These are phyloP conservation scores for Phoenix dactylifera DNA, from an alignment of 176 grass and related monocot species.

Conservation along the genomic window DNA sequence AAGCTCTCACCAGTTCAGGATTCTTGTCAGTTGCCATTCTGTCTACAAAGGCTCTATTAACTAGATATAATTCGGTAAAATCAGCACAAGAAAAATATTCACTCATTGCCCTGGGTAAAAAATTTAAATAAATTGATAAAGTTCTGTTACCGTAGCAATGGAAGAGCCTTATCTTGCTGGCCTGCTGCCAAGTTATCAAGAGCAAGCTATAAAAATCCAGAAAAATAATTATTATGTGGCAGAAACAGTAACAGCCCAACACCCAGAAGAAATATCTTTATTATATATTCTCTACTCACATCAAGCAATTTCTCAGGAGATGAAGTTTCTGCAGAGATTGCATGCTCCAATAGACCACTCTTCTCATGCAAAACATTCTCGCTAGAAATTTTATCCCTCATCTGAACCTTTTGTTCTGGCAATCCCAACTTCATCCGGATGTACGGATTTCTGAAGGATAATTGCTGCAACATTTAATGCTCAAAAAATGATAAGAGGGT, in stretches of 20 bases:
- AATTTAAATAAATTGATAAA: too few species aligned
- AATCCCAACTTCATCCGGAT: slow-evolving; percentile 42
- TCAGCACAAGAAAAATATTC: too few species aligned
- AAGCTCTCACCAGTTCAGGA: slow-evolving; percentile 44
- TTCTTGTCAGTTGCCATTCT: slow-evolving; percentile 68
- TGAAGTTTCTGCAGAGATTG: slow-evolving; percentile 21
- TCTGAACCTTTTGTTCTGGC: slow-evolving; percentile 28
- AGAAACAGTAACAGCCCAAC: background rate
- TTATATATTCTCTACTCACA: slow-evolving; percentile 17
- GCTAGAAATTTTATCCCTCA: background rate
- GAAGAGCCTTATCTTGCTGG: slow-evolving; percentile 3
- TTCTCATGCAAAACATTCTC: slow-evolving; percentile 1
- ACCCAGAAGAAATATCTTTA: background rate
- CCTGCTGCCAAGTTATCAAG: slow-evolving; percentile 23
- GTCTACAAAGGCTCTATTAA: background rate
- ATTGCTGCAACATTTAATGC: slow-evolving; percentile 49
- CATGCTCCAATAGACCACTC: background rate
- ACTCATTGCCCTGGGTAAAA: too few species aligned
- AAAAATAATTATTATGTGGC: background rate
- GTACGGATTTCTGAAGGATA: slow-evolving; percentile 53
- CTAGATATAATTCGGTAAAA: too few species aligned
- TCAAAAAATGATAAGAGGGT: slow-evolving; percentile 27
- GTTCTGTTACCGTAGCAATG: slow-evolving; percentile 2
- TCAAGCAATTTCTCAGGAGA: slow-evolving; percentile 23
- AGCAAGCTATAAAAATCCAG: slow-evolving; percentile 24